Conservation (phyloP, 2,329 filamentous ascomycete genomes). For the Corinectria fuckeliana region DNA sequence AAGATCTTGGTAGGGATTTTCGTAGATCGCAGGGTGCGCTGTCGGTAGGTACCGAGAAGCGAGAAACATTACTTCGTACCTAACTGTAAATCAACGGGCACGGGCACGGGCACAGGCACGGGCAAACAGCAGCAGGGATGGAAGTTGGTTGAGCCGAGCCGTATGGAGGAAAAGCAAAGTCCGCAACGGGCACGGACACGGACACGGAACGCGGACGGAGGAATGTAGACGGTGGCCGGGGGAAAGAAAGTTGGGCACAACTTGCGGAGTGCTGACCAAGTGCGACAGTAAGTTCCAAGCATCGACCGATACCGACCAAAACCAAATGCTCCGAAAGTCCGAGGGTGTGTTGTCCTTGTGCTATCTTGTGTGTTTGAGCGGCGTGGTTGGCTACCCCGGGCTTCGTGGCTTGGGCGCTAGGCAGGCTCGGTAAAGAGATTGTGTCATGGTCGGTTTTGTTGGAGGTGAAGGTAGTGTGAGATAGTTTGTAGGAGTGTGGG, state of each 20-base stretch:
- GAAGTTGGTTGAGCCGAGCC: not conserved
- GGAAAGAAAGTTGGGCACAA: not conserved
- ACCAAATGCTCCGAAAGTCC: not conserved
- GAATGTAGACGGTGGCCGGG: not conserved
- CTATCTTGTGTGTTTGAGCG: not conserved
- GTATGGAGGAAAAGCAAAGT: slow-evolving; percentile 8
- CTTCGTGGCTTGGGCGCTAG: not conserved
- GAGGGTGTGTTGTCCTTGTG: not conserved
- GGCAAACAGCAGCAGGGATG: not conserved
- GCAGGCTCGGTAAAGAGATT: not conserved
- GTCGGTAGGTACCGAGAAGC: slow-evolving; percentile 7
- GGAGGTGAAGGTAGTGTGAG: not conserved
- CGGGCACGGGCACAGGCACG: not conserved
- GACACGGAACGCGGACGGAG: not conserved
- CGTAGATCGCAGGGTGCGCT: slow-evolving; percentile 8
- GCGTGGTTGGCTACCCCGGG: not conserved
- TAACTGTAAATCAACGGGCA: too few relatives aligned
- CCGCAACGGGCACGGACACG: slow-evolving; percentile 13
- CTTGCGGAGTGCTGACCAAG: not conserved
- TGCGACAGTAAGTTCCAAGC: not conserved
- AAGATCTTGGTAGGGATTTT: slow-evolving; percentile 11
- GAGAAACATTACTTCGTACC: too few relatives aligned
- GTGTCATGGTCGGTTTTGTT: not conserved
- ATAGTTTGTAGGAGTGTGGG: too few relatives aligned
- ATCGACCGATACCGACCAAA: not conserved